Evolutionary conservation across 1,284 basidiomycete genomes (phyloP), one percentile per base, ranked within the genome.

Genomic region (Marasmius sp.): DNA sequence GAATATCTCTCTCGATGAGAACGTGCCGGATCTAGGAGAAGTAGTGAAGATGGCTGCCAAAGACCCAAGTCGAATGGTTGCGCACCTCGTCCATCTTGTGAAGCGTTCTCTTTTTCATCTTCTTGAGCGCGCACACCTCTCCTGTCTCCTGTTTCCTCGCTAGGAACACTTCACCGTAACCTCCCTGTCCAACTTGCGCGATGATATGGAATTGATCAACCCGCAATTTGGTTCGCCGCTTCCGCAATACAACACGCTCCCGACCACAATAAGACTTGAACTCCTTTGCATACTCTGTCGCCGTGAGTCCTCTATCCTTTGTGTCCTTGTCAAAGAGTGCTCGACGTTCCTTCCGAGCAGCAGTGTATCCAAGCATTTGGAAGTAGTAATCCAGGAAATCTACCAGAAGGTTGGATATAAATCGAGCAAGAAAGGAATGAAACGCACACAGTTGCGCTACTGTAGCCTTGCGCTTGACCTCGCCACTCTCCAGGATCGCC

Each of bases 311-410:
- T 41, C 95, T 88, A 12, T 83, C 77, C 0, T 83, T 71, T 6
- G 94, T 95, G 69, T 97, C 94, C n/a, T 81, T 78, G 72, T 95
- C 91, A 75, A 97, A 97, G 52, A 81, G 85, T 7, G 86, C 75
- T 45, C 93, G 84, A 37, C 95, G 87, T 59, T 94, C 88, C 74
- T 94, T 95, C 36, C 95, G 86, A 47, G 88, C 78, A 33, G 90
- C 85, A 61, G 97, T 83, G 76, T 97, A 97, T 27, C 93, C 93
- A 45, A 98, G 84, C 0, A 89, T 84, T 73, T 97, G 94, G 73
- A 97, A 97, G 77, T 97, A 96, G 72, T 96, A 97, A 74, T 97
- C 94, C 38, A 96, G 84, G 77, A 96, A 97, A 78, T 94, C 94
- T 95, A 66, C 47, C 5, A 36, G 8, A 38, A 37, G 45, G 22